Evolutionary conservation across 2,329 filamentous ascomycete species (phyloP).

Genomic region (Elsinoe perseae): DNA sequence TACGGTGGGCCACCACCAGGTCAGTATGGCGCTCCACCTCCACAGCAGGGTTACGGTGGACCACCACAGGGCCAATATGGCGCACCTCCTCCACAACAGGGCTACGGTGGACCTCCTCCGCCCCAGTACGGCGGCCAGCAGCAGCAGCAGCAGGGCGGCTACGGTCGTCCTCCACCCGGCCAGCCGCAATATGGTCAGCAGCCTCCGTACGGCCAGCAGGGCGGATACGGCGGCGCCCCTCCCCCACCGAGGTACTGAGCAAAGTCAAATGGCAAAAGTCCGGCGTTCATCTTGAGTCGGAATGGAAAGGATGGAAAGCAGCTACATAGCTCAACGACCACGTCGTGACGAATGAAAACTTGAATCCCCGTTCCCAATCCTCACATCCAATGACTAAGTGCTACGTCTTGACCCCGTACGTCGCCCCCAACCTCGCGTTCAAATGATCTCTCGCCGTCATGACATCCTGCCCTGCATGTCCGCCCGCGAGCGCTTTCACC

Average conservation of each 20-base stretch:
- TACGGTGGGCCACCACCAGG: slow-evolving; percentile 29
- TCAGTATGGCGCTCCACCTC: slow-evolving; percentile 24
- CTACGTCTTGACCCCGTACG: slow-evolving; percentile 41
- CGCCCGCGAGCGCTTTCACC: slow-evolving; percentile 10
- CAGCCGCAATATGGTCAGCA: neutral
- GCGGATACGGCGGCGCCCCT: slow-evolving; percentile 18
- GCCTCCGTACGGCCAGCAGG: neutral
- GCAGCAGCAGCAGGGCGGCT: slow-evolving; percentile 18
- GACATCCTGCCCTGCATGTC: slow-evolving; percentile 33
- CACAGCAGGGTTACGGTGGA: slow-evolving; percentile 23
- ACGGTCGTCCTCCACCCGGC: slow-evolving; percentile 12
- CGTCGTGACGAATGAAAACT: neutral
- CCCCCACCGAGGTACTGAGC: slow-evolving; percentile 14
- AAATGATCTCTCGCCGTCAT: slow-evolving; percentile 55
- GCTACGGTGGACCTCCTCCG: slow-evolving; percentile 23
- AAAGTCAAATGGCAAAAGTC: neutral
- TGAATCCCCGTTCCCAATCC: neutral
- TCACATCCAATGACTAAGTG: neutral
- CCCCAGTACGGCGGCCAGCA: slow-evolving; percentile 22
- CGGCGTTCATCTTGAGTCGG: neutral
- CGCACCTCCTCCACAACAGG: slow-evolving; percentile 17
- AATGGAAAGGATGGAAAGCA: neutral
- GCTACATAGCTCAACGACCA: neutral
- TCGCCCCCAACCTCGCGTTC: slow-evolving; percentile 49
- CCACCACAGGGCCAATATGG: slow-evolving; percentile 25